phyloP scores from a whole-genome alignment of 306 rosid species.

The Cicer judaicum region DNA sequence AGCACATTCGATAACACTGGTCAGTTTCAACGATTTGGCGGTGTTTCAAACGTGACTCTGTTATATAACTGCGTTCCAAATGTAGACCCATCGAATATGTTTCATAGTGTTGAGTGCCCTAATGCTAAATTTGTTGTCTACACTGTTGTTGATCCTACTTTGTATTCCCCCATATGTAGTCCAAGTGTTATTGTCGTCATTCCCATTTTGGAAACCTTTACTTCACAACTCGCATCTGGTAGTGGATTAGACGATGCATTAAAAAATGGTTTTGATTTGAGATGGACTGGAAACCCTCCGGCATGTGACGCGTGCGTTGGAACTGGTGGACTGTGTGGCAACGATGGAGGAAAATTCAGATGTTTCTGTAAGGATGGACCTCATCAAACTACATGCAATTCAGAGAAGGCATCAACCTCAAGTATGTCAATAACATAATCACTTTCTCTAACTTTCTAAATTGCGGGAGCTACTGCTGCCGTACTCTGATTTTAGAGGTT shows the following conservation, averaged over 20 bases:
- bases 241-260: neutral
- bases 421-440: slow-evolving; percentile 21
- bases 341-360: slow-evolving; percentile 3
- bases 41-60: neutral
- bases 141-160: neutral
- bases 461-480: too few species aligned
- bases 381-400: slow-evolving; percentile 2
- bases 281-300: neutral
- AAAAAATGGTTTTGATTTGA: slow-evolving; percentile 6
- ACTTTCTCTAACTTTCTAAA: too few species aligned
- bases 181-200: neutral
- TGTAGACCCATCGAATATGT: neutral
- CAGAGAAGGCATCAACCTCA: neutral
- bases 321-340: slow-evolving; percentile 41
- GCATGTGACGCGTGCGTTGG: slow-evolving; percentile 11
- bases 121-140: neutral
- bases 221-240: rapidly evolving
- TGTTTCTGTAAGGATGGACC: slow-evolving; percentile 49
- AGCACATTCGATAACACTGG: neutral
- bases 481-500: too few species aligned
- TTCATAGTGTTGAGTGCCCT: neutral
- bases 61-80: neutral
- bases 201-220: neutral
- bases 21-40: neutral
- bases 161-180: neutral